Evolutionary conservation across 2,329 filamentous ascomycete species (phyloP).

Genomic region (Arthrobotrys entomopaga): DNA sequence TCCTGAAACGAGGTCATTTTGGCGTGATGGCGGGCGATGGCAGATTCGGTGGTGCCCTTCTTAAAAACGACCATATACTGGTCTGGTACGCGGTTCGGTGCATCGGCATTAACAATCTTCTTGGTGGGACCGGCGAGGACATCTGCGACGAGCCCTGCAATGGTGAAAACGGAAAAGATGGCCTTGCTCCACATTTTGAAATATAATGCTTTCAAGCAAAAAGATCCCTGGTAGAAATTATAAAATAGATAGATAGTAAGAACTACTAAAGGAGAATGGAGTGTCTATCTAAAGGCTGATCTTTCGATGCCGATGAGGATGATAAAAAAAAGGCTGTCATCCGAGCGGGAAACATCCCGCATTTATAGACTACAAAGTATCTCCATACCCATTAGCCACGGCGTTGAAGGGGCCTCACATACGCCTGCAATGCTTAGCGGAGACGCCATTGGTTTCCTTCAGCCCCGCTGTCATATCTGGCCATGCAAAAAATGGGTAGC

Average conservation of each 20-base stretch:
- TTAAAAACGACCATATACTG: slow-evolving; percentile 56
- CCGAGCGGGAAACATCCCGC: not conserved
- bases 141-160: slow-evolving; percentile 22
- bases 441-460: not conserved
- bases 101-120: slow-evolving; percentile 22
- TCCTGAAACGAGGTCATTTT: slow-evolving; percentile 13
- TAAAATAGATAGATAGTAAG: slow-evolving; percentile 13
- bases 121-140: slow-evolving; percentile 20
- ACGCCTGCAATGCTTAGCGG: not conserved
- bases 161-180: slow-evolving; percentile 25
- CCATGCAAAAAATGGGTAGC: not conserved
- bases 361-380: slow-evolving; percentile 5
- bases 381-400: not conserved
- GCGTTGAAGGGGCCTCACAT: not conserved
- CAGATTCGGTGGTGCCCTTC: slow-evolving; percentile 23
- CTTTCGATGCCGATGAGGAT: not conserved
- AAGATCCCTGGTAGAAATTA: not conserved
- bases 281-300: slow-evolving; percentile 9
- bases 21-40: slow-evolving; percentile 15
- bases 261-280: slow-evolving; percentile 18
- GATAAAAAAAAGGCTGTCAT: slow-evolving; percentile 1
- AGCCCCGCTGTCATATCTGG: not conserved
- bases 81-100: slow-evolving; percentile 44
- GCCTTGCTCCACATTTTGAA: slow-evolving; percentile 29
- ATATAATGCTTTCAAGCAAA: not conserved